Conservation (phyloP, 2,329 filamentous ascomycete genomes). For the Colletotrichum sublineola region DNA sequence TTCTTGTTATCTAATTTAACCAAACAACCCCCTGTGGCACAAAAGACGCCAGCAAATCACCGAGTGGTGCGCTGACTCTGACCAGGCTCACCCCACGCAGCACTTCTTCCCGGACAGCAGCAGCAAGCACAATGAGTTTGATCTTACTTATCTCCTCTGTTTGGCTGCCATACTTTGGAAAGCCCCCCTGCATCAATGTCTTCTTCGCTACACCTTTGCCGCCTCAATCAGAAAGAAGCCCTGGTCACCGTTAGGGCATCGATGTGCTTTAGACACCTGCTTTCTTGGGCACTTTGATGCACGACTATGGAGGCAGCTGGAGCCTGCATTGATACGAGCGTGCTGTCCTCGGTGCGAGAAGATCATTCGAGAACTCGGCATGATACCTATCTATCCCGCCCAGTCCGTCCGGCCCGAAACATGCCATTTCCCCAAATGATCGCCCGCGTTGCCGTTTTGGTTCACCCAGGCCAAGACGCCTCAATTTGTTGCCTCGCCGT, state of each 20-base stretch:
- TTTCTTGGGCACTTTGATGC: slow-evolving; percentile 7
- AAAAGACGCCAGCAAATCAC: slow-evolving; percentile 10
- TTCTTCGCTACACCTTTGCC: slow-evolving; percentile 11
- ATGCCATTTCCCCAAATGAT: background rate
- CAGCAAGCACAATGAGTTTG: background rate
- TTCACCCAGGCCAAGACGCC: slow-evolving; percentile 24
- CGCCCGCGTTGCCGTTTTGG: slow-evolving; percentile 12
- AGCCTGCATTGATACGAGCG: slow-evolving; percentile 32
- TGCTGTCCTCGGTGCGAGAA: slow-evolving; percentile 15
- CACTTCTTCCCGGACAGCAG: background rate
- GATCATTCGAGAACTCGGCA: slow-evolving; percentile 1
- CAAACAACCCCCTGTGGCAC: slow-evolving; percentile 11
- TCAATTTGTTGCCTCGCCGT: background rate
- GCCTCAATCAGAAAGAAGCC: slow-evolving; percentile 31
- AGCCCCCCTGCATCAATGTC: background rate
- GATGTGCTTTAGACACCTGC: slow-evolving; percentile 21
- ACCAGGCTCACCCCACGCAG: background rate
- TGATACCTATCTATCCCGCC: background rate
- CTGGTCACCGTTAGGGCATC: slow-evolving; percentile 8
- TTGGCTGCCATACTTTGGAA: background rate
- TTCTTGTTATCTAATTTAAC: slow-evolving; percentile 12
- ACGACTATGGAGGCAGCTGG: slow-evolving; percentile 6
- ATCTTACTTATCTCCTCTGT: background rate
- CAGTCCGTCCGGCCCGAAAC: background rate
- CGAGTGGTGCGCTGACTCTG: slow-evolving; percentile 19